A percentile compares a stretch with the other conserved stretches of the same genome.
Conservation (phyloP, 2,329 filamentous ascomycete genomes). For the Sporothrix protearum region DNA sequence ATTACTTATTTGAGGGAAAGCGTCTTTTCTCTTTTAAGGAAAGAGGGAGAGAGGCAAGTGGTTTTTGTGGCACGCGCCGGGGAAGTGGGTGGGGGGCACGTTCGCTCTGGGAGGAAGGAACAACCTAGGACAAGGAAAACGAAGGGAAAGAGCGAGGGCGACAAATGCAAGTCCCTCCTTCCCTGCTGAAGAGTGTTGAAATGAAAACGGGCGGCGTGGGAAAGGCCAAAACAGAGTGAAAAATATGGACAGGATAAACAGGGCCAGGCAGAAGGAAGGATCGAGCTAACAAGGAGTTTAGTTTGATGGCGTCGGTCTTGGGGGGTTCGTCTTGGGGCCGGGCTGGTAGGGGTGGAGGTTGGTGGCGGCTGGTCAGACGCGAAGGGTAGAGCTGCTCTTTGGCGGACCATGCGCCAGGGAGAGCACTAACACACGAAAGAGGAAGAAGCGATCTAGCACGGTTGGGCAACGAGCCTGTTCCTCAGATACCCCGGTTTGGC, state of each 20-base stretch:
- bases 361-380: conserved; percentile 27
- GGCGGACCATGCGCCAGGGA: conserved; percentile 19
- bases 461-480: not conserved
- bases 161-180: conserved; percentile 19
- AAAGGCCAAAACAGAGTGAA: not conserved
- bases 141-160: conserved; percentile 22
- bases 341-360: conserved; percentile 26
- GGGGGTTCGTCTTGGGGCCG: conserved; percentile 15
- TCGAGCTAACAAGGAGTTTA: conserved; percentile 20
- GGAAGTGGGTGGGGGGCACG: conserved; percentile 20
- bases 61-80: conserved; percentile 28
- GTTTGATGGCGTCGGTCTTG: conserved; percentile 19
- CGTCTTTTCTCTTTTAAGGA: conserved; percentile 28
- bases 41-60: conserved; percentile 25
- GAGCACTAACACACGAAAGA: conserved; percentile 25
- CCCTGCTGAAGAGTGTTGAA: conserved; percentile 27
- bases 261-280: conserved; percentile 23
- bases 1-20: conserved; percentile 30
- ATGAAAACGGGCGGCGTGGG: conserved; percentile 24
- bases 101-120: conserved; percentile 21
- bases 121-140: conserved; percentile 19
- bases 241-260: conserved; percentile 8
- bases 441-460: conserved; percentile 16
- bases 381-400: not conserved
- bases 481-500: not conserved